Base-by-base conservation (phyloP, 805 yeast species). In the Pichia kluyveri region DNA sequence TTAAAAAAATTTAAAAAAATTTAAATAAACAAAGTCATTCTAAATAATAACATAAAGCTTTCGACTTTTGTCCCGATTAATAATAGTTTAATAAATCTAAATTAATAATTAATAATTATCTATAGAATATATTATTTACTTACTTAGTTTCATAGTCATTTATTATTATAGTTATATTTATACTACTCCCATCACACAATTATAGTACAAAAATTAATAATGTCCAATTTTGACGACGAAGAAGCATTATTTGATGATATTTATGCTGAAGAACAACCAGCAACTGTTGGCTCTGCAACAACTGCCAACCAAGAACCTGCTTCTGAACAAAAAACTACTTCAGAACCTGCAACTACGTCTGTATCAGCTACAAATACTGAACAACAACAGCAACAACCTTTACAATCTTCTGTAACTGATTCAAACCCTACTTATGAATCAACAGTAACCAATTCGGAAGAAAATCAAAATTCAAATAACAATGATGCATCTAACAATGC, bases 171-270 rank as follows among this genome's bases (percentile, higher is more conserved):
- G 4, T 34, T 34, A 14, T 23, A 23, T 23, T 23, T 23, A 23
- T 23, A 23, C 26, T 23, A 23, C 26, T 23, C 26, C 26, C 26
- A 23, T 23, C 5, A 23, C 26, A 23, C 26, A 23, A 23, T 23
- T 23, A 23, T 23, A 23, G 26, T 23, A 23, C 26, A 15, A 15
- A 14, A 14, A 14, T 34, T 27, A 43, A 67, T 48, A 47, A 81
- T 80, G 85, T 77, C 83, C 51, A 67, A 70, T 49, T 77, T 83
- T 52, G 96, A 88, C 69, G 96, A 89, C 70, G 97, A 90, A 69
- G 96, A 89, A 66, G 91, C 87, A 60, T 82, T 86, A 65, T 90
- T 90, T 67, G 95, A 89, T 69, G 96, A 90, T 65, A 86, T 90
- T 69, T 90, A 90, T 56, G 64, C 62, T 31, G 68, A 57, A 42